phyloP scores from a whole-genome alignment of 164 flowering plant species.

The Nelumbo lutea region DNA sequence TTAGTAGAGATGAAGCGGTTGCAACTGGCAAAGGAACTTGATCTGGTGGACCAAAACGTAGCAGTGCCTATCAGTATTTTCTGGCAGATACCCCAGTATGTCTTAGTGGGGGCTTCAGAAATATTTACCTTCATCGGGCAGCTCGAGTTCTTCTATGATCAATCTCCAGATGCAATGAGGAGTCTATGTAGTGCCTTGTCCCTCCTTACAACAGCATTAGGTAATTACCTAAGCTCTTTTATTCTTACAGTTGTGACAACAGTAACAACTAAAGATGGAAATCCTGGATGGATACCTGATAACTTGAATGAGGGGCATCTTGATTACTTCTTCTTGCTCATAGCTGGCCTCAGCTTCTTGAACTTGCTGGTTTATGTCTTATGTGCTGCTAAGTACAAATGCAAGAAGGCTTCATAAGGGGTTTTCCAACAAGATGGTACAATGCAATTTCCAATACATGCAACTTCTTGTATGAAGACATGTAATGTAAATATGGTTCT shows the following conservation, averaged over 20 bases:
- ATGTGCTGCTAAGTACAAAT: conserved; percentile 44
- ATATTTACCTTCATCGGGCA: conserved; percentile 63
- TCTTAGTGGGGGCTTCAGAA: conserved; percentile 65
- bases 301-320: conserved; percentile 69
- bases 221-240: conserved; percentile 64
- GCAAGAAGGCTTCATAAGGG: conserved; percentile 40
- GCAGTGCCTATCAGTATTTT: conserved; percentile 58
- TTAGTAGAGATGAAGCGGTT: conserved; percentile 63
- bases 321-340: conserved; percentile 69
- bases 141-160: conserved; percentile 76
- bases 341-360: conserved; percentile 56
- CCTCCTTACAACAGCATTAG: conserved; percentile 49
- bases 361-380: conserved; percentile 47
- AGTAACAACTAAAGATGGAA: conserved; percentile 47
- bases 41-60: conserved; percentile 32
- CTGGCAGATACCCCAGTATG: conserved; percentile 82
- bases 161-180: conserved; percentile 79
- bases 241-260: conserved; percentile 52
- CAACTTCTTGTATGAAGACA: background rate
- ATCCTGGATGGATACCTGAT: conserved; percentile 63
- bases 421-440: background rate
- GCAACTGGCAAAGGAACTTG: conserved; percentile 43
- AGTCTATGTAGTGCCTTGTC: conserved; percentile 63
- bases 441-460: background rate
- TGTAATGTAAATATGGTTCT: conserved; percentile 9